phyloP scores from a whole-genome alignment of 2,329 filamentous ascomycete genomes.

The Cladobotryum mycophilum region DNA sequence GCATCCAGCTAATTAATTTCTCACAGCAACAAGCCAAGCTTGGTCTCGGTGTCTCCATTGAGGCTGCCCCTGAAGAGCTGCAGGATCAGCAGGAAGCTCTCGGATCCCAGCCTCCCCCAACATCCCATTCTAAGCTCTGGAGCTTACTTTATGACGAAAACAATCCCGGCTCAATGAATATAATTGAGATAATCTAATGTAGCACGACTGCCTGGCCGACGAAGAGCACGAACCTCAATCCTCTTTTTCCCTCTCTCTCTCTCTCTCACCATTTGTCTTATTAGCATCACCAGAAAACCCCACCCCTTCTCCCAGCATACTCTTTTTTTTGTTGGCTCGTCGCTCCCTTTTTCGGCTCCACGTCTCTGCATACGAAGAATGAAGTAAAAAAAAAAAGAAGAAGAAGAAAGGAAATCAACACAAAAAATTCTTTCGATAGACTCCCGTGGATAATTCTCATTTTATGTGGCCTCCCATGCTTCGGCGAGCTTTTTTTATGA shows the following conservation, averaged over 20 bases:
- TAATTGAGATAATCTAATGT: conserved; percentile 22
- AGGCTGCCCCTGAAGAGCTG: conserved; percentile 76
- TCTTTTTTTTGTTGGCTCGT: conserved; percentile 16
- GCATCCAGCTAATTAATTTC: conserved; percentile 4
- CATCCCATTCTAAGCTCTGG: conserved; percentile 56
- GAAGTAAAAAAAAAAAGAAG: not conserved
- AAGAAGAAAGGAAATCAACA: not conserved
- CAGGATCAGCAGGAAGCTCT: conserved; percentile 73
- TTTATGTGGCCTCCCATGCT: conserved; percentile 5
- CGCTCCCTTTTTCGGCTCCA: not conserved
- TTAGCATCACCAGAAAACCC: conserved; percentile 14
- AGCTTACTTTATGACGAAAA: conserved; percentile 4
- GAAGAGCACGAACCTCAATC: conserved; percentile 11
- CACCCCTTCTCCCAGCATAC: conserved; percentile 4
- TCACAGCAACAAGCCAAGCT: conserved; percentile 87
- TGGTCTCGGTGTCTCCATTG: conserved; percentile 87
- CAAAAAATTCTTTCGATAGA: conserved; percentile 4
- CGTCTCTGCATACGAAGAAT: conserved; percentile 6
- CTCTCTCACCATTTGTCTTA: conserved; percentile 21
- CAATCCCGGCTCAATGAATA: conserved; percentile 16
- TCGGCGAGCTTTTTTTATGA: not conserved
- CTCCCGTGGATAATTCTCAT: conserved; percentile 5
- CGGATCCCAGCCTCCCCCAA: conserved; percentile 46
- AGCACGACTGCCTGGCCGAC: conserved; percentile 18
- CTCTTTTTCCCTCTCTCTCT: conserved; percentile 14